Base-by-base conservation (phyloP, 495 filamentous ascomycete species). In the Lineolata rhizophorae region DNA sequence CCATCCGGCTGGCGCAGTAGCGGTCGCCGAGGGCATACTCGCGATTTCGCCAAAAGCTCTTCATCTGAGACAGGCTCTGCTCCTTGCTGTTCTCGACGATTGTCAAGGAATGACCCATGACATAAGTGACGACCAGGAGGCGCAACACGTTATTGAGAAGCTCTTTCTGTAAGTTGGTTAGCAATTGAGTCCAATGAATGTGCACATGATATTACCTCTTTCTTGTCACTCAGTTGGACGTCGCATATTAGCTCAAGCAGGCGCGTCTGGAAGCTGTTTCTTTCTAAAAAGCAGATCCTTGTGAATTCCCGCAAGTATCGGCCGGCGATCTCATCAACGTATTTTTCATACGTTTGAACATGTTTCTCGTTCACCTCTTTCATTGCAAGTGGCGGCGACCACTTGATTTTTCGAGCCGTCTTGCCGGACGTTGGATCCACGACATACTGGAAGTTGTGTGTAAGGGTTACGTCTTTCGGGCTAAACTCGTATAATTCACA, bases 71-170 rank as follows among this genome's bases (percentile, higher is more conserved):
- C 15, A 51, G 39, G 21, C 38, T 34, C 11, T 29, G 8, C 11
- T 29, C 25, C 10, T 43, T 38, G 26, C 36, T 43, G 22, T 44
- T 38, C 30, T 51, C 45, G 17, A 35, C 22, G 12, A 55, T 36
- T 21, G 44, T 52, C 19, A 55, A 20, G 29, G 48, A 47, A 38
- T 50, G 52, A 28, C 43, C 47, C 48, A 55, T 51, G 29, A 53
- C 52, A 38, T 46, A 55, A 21, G 52, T 55, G 26, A 44, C 32
- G 17, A 52, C 32, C 17, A 50, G 41, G 31, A 55, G 48, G 20
- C 50, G 50, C 32, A 50, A 34, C 17, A 53, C 38, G 22, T 46
- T 37, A n/a, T 34, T 32, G 20, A 53, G 41, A 29, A 54, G 40
- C 14, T 42, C 40, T n/a, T 30, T 30, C 43, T 46, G 32, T 30